Conservation (phyloP, 1,284 basidiomycete species). For the Cryptococcus wingfieldii region DNA sequence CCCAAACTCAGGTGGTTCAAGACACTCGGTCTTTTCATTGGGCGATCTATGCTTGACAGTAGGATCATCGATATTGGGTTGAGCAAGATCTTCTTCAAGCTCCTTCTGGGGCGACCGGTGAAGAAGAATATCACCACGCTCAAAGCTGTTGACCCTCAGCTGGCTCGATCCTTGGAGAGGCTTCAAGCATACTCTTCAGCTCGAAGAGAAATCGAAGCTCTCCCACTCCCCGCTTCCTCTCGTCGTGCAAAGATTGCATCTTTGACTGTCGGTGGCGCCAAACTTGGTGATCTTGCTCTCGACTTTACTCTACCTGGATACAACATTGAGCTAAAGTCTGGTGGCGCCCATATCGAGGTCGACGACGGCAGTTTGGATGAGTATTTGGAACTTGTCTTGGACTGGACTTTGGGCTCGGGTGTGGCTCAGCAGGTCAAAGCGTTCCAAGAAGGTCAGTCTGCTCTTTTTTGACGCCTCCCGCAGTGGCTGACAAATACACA, state of each 20-base stretch:
- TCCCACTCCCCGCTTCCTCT: conserved; percentile 40
- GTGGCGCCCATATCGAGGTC: conserved; percentile 73
- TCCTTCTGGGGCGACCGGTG: conserved; percentile 78
- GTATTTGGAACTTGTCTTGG: conserved; percentile 75
- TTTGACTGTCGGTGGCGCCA: conserved; percentile 55
- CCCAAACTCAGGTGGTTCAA: conserved; percentile 68
- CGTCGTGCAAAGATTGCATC: conserved; percentile 43
- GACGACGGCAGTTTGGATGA: conserved; percentile 81
- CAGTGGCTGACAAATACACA: conserved; percentile 2
- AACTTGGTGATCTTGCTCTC: conserved; percentile 77
- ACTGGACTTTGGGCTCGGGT: conserved; percentile 74
- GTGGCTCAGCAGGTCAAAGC: conserved; percentile 70
- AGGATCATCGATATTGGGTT: conserved; percentile 94
- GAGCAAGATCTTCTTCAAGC: conserved; percentile 85
- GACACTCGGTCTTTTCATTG: conserved; percentile 94
- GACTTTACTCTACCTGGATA: conserved; percentile 97
- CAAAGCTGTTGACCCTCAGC: conserved; percentile 72
- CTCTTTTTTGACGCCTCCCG: background rate
- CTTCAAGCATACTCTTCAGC: conserved; percentile 57
- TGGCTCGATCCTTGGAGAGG: conserved; percentile 81
- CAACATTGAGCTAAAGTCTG: conserved; percentile 78
- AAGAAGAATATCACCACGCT: conserved; percentile 77
- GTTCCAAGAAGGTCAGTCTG: conserved; percentile 60
- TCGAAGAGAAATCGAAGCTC: conserved; percentile 49
- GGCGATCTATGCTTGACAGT: conserved; percentile 94